A percentile compares a stretch with the other conserved stretches of the same genome.
phyloP scores from a whole-genome alignment of 768 basidiomycete species.

The Lyophyllum shimeji region DNA sequence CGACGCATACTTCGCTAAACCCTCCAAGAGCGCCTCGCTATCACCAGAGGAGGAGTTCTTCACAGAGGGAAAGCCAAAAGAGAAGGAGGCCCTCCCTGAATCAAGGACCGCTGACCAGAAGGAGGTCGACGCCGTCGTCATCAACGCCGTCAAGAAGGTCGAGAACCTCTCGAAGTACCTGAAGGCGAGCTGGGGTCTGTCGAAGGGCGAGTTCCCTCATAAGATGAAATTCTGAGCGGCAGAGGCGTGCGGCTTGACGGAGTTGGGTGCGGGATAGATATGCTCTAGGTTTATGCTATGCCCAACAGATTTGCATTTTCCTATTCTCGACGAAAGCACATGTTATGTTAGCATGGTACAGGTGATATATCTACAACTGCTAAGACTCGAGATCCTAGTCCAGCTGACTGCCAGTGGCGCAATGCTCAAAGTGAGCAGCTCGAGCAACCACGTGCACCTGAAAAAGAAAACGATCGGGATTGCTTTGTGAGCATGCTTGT shows the following conservation, averaged over 20 bases:
- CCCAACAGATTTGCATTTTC: slow-evolving; percentile 36
- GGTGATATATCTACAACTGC: no score
- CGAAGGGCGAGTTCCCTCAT: slow-evolving; percentile 97
- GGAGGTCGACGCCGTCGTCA: slow-evolving; percentile 73
- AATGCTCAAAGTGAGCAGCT: no score
- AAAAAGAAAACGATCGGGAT: slow-evolving; percentile 8
- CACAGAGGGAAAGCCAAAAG: slow-evolving; percentile 87
- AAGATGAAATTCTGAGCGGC: slow-evolving; percentile 78
- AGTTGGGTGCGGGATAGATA: slow-evolving; percentile 15
- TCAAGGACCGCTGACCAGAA: slow-evolving; percentile 92
- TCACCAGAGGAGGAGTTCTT: slow-evolving; percentile 99
- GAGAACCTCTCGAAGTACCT: slow-evolving; percentile 93
- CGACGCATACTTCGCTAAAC: slow-evolving; percentile 92
- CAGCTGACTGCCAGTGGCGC: no score
- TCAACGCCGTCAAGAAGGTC: slow-evolving; percentile 87
- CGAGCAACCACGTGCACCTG: slow-evolving; percentile 17
- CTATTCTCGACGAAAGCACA: slow-evolving; percentile 26
- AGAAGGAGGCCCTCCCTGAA: slow-evolving; percentile 83
- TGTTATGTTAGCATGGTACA: slow-evolving; percentile 23
- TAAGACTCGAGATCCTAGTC: no score
- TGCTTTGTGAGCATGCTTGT: slow-evolving; percentile 28
- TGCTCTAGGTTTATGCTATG: slow-evolving; percentile 32
- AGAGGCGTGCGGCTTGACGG: slow-evolving; percentile 17
- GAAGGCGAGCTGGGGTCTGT: slow-evolving; percentile 88
- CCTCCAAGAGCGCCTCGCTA: slow-evolving; percentile 59